Conservation (phyloP, 768 basidiomycete genomes). For the Lyophyllum decastes region DNA sequence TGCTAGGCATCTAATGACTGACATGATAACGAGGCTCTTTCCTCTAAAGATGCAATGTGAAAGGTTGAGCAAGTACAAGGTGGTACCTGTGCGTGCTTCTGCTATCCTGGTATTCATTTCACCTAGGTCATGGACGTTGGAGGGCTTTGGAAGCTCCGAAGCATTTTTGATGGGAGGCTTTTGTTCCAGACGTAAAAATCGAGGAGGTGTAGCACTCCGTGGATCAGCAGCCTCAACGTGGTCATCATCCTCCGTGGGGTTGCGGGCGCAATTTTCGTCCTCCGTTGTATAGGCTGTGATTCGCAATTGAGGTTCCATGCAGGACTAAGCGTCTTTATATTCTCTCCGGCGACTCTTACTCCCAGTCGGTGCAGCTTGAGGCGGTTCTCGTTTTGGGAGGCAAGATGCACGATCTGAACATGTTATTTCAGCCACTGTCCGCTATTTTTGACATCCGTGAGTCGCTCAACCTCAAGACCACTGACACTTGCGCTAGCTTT, state of each 20-base stretch:
- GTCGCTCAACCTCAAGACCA: not conserved
- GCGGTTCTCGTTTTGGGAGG: not conserved
- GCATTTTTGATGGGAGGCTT: not conserved
- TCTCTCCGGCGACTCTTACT: no score
- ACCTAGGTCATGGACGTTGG: not conserved
- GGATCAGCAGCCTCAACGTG: constrained; percentile 1
- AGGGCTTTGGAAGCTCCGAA: not conserved
- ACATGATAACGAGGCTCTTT: not conserved
- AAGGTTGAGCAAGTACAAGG: not conserved
- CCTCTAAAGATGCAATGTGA: not conserved
- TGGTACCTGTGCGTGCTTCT: not conserved
- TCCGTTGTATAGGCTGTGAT: not conserved
- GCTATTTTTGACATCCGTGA: not conserved
- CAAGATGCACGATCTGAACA: not conserved
- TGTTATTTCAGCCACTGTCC: not conserved
- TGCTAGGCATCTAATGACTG: not conserved
- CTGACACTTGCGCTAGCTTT: not conserved
- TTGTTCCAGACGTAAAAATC: not conserved
- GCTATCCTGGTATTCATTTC: not conserved
- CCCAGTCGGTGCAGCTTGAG: no score
- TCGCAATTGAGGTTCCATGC: not conserved
- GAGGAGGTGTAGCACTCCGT: not conserved
- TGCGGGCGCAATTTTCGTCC: not conserved
- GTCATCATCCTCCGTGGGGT: not conserved
- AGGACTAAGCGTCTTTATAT: no score